phyloP scores from a whole-genome alignment of 164 flowering plant genomes.

The Annona squamosa region DNA sequence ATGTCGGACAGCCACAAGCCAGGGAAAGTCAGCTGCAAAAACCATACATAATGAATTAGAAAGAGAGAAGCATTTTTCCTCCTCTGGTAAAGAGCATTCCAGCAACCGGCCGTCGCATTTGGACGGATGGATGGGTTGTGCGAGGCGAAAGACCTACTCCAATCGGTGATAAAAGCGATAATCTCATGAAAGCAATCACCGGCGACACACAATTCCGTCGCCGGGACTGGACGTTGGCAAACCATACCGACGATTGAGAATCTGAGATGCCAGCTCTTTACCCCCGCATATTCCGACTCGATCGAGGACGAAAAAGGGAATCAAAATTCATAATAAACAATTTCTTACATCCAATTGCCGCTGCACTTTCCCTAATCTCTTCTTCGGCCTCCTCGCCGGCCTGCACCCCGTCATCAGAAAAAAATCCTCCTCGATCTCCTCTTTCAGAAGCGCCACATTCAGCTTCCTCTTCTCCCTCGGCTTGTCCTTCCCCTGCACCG shows the following conservation, averaged over 20 bases:
- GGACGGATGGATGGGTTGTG: too few relatives aligned
- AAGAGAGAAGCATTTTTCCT: background rate
- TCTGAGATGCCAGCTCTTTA: too few relatives aligned
- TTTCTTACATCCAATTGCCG: constrained; percentile 56
- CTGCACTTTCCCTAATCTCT: constrained; percentile 44
- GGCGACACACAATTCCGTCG: too few relatives aligned
- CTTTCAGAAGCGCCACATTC: constrained; percentile 35
- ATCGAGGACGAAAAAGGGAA: background rate
- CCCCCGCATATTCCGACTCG: too few relatives aligned
- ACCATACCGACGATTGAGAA: too few relatives aligned
- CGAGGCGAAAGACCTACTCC: too few relatives aligned
- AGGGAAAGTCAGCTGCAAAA: constrained; percentile 2
- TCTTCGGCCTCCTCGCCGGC: constrained; percentile 71
- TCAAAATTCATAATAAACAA: background rate
- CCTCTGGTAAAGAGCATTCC: background rate
- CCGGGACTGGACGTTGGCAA: too few relatives aligned
- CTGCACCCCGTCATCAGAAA: constrained; percentile 37
- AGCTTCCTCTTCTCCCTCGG: constrained; percentile 33
- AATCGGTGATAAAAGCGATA: too few relatives aligned
- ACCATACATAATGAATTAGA: background rate
- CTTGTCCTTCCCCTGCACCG: constrained; percentile 6
- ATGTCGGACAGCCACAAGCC: constrained; percentile 9
- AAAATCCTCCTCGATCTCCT: constrained; percentile 77
- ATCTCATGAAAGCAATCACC: too few relatives aligned
- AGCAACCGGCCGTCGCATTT: too few relatives aligned